Evolutionary conservation across 352 stramenopile genomes (phyloP).

Genomic region (Globisporangium apiculatum): DNA sequence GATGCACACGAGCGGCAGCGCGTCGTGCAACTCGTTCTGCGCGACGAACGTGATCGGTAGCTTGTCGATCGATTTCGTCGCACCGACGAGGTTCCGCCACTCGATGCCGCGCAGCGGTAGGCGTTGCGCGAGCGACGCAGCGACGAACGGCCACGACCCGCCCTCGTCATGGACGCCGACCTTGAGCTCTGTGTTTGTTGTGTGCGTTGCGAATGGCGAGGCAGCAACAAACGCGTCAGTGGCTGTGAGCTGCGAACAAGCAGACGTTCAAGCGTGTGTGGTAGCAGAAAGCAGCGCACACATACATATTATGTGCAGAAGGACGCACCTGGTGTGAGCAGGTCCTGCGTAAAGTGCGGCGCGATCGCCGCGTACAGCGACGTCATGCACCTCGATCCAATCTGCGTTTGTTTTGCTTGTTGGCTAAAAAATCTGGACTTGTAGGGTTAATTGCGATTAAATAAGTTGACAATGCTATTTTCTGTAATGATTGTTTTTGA

Average conservation of each 20-base stretch:
- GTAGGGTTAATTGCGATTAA: no score
- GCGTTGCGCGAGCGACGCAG: conserved; percentile 45
- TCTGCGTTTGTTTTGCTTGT: no score
- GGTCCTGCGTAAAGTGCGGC: conserved; percentile 64
- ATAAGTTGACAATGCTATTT: no score
- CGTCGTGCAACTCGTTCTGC: conserved; percentile 13
- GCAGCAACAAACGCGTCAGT: neutral
- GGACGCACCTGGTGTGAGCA: conserved; percentile 38
- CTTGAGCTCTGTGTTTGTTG: conserved; percentile 28
- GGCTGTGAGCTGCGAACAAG: neutral
- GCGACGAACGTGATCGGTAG: conserved; percentile 41
- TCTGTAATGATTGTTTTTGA: no score
- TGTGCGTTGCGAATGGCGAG: no score
- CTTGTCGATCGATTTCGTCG: conserved; percentile 21
- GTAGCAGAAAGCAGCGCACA: no score
- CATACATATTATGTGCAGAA: neutral
- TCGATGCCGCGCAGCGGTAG: conserved; percentile 72
- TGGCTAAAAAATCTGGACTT: no score
- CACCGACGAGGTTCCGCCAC: conserved; percentile 75
- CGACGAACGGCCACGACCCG: conserved; percentile 79
- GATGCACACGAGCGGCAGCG: conserved; percentile 45
- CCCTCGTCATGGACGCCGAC: conserved; percentile 65
- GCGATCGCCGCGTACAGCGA: conserved; percentile 64
- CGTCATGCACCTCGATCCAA: conserved; percentile 20
- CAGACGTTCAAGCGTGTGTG: neutral